Evolutionary conservation across 306 rosid species (phyloP), one percentile per base, ranked within the genome.

Genomic region (Citrullus mucosospermus): DNA sequence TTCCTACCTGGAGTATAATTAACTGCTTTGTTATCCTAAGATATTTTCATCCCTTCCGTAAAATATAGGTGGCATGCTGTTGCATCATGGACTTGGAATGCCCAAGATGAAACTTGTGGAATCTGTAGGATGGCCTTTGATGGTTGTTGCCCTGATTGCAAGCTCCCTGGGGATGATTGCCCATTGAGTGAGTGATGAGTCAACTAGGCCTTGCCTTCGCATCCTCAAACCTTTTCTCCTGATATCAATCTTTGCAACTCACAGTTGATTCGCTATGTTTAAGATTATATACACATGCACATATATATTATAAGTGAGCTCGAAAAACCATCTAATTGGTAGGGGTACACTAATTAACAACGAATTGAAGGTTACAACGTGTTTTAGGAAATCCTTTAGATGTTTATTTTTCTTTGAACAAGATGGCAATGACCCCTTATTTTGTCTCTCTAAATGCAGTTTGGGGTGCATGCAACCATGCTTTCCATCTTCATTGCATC

Each of bases 31-130:
- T 69, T 20, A 44, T 43, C 36, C 75, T 20, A 32, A 32, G 36
- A 32, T 32, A 32, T 2, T 32, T 32, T 32, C 36, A 32, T 32
- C 18, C 34, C 75, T 81, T 18, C 58, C 72, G 30, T 84, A 20
- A 79, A 83, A 46, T 78, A 75, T 83, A 92, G 97, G 81, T 89
- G 98, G 96, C 97, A 90, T 88, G 92, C 87, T 75, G 85, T 90
- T 80, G 93, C 98, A 78, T 91, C 95, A 0, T 94, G 98, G 98
- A 94, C 98, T 38, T 90, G 98, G 97, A 91, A 92, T 86, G 95
- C 97, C 5, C 95, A 89, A 55, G 96, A 92, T 76, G 98, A 92
- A 82, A 90, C 96, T 1, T 90, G 96, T 70, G 97, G 98, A 72
- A 94, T 94, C 62, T 94, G 96, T 85, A 88, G 96, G 82, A 92